Evolutionary conservation across 2,329 filamentous ascomycete genomes (phyloP).

Genomic region (Nemania sp.): DNA sequence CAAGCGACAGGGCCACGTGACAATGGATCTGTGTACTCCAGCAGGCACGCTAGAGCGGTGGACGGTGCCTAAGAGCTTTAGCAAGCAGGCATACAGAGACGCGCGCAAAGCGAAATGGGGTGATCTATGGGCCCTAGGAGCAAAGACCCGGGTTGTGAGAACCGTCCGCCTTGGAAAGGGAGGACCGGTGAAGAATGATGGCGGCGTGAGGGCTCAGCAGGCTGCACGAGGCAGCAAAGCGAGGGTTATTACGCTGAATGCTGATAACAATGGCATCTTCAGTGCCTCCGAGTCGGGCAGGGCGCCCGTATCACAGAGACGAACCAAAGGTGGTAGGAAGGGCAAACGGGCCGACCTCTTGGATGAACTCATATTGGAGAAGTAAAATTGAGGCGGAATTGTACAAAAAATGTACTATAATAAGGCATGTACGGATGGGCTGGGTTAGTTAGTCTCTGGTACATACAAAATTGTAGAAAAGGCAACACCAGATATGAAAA

Average conservation of each 20-base stretch:
- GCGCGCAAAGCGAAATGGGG: slow-evolving; percentile 92
- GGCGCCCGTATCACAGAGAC: slow-evolving; percentile 50
- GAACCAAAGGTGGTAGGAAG: slow-evolving; percentile 58
- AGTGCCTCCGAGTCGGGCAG: slow-evolving; percentile 54
- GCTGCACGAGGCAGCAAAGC: slow-evolving; percentile 52
- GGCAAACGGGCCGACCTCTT: slow-evolving; percentile 53
- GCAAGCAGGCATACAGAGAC: slow-evolving; percentile 86
- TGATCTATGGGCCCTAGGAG: slow-evolving; percentile 94
- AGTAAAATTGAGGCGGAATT: background rate
- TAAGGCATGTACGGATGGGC: background rate
- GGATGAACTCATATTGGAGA: slow-evolving; percentile 50
- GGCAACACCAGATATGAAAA: too few species aligned
- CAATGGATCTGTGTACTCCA: slow-evolving; percentile 90
- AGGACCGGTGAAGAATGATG: slow-evolving; percentile 56
- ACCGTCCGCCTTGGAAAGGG: slow-evolving; percentile 69
- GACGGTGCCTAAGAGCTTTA: slow-evolving; percentile 87
- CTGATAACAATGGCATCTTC: slow-evolving; percentile 54
- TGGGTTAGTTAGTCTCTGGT: background rate
- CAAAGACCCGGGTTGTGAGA: slow-evolving; percentile 81
- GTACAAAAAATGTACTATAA: background rate
- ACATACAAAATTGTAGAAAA: too few species aligned
- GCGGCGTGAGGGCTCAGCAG: slow-evolving; percentile 57
- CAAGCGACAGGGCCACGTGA: slow-evolving; percentile 89
- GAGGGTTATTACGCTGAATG: slow-evolving; percentile 57
- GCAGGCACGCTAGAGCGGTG: slow-evolving; percentile 89